Percentiles rank a stretch among this genome's conserved stretches.
Evolutionary conservation across 805 yeast genomes (phyloP).

Genomic region (Lipomyces japonicus): DNA sequence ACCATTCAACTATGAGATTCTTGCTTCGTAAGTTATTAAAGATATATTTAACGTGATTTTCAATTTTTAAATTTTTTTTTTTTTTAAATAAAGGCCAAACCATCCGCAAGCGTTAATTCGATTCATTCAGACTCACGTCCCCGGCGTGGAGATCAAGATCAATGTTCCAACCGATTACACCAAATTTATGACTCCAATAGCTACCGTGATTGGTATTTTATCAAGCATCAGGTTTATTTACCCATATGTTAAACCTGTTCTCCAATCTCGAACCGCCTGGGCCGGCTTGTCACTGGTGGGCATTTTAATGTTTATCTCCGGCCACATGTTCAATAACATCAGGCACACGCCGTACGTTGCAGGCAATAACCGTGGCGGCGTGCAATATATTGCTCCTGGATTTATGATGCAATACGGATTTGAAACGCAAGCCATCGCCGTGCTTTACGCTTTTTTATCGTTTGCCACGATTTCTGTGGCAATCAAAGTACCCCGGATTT

Average conservation of each 20-base stretch:
- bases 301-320: constrained; percentile 71
- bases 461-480: constrained; percentile 56
- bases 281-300: constrained; percentile 59
- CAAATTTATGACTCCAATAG: constrained; percentile 19
- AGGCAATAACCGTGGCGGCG: constrained; percentile 41
- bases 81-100: constrained; percentile 13
- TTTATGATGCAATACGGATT: constrained; percentile 77
- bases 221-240: constrained; percentile 10
- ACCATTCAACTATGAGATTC: constrained; percentile 27
- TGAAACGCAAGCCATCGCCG: constrained; percentile 82
- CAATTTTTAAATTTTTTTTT: background rate
- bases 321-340: constrained; percentile 91
- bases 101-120: constrained; percentile 14
- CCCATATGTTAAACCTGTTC: constrained; percentile 19
- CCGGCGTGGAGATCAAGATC: constrained; percentile 28
- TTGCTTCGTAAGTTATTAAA: constrained; percentile 31
- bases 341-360: constrained; percentile 60
- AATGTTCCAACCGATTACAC: constrained; percentile 37
- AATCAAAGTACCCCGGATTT: constrained; percentile 51
- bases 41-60: background rate
- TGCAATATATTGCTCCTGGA: constrained; percentile 57
- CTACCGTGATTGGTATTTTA: constrained; percentile 5
- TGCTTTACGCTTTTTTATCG: constrained; percentile 59
- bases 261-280: constrained; percentile 48
- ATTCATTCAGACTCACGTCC: constrained; percentile 13